Evolutionary conservation across 441 rosid genomes (phyloP), one percentile per base, ranked within the genome.

Genomic region (Adansonia grandidieri): DNA sequence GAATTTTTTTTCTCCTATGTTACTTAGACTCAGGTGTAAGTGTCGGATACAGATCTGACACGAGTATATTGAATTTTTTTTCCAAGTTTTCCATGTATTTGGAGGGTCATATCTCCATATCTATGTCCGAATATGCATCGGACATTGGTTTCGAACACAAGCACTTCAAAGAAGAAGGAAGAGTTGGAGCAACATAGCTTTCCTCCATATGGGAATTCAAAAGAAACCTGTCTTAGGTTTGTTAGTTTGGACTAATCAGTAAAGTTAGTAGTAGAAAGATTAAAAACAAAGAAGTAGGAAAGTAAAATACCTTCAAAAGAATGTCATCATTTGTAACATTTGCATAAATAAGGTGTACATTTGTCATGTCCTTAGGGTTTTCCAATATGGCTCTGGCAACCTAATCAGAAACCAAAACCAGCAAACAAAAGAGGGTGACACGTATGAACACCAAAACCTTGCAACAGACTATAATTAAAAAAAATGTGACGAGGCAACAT

Each of bases 381-480:
- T 95, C 98, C 58, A 95, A 80, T 77, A 95, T 91, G 11, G 97
- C 93, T 79, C 98, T 84, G 24, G 97, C 87, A 9, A 95, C 98
- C 98, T 95, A 79, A 61, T 69, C 74, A 15, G 70, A 32, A 84
- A 37, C 19, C 63, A 17, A 60, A 60, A 44, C 45, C 69, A 3
- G 71, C 53, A 62, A n/a, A 14, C 66, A 47, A 77, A 84, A 74
- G 8, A 79, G 19, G 51, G 71, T 9, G 37, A 74, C 20, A 67
- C 56, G 17, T 6, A 50, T 8, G 10, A 71, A 65, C 6, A 57
- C 24, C 74, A 22, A 64, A 60, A 50, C 15, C 58, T 79, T 45
- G 13, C 62, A 9, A 44, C 17, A 45, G 24, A 56, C 47, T 51
- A 28, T 8, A 51, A 17, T 24, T 15, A 4, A 13, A 70, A 67